These are phyloP conservation scores for Infundibulicybe gibba DNA, from an alignment of 768 basidiomycete species.

Conservation along the genomic window DNA sequence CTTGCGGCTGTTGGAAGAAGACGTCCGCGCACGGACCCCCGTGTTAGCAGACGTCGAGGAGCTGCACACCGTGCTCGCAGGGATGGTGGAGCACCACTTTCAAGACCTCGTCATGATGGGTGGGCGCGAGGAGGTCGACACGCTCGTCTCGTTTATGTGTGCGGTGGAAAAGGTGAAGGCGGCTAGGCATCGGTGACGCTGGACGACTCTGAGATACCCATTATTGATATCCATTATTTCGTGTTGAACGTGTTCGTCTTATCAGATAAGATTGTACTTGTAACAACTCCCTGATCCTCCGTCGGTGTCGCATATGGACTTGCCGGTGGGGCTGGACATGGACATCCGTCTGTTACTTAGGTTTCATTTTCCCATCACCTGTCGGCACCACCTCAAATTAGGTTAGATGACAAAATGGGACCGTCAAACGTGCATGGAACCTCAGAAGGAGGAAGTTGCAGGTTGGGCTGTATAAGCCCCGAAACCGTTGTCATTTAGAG, in stretches of 20 bases:
- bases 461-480: too few species aligned
- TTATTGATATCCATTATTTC: not conserved
- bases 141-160: constrained; percentile 78
- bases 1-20: constrained; percentile 71
- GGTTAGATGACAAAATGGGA: too few species aligned
- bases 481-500: too few species aligned
- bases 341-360: too few species aligned
- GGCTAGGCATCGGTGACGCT: constrained; percentile 11
- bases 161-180: constrained; percentile 61
- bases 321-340: too few species aligned
- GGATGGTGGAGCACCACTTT: constrained; percentile 73
- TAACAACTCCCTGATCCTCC: not conserved
- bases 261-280: not conserved
- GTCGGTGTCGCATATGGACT: too few species aligned
- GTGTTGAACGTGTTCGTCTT: not conserved
- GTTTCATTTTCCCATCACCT: too few species aligned
- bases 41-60: constrained; percentile 70
- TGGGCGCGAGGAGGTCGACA: constrained; percentile 73
- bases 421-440: too few species aligned
- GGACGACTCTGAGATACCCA: not conserved
- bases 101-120: constrained; percentile 46
- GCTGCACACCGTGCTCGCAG: constrained; percentile 62
- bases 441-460: too few species aligned
- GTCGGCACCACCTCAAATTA: too few species aligned
- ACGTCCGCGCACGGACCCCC: constrained; percentile 48